Evolutionary conservation across 768 basidiomycete genomes (phyloP), one percentile per base, ranked within the genome.

Genomic region (Hygrophoropsis aurantiaca): DNA sequence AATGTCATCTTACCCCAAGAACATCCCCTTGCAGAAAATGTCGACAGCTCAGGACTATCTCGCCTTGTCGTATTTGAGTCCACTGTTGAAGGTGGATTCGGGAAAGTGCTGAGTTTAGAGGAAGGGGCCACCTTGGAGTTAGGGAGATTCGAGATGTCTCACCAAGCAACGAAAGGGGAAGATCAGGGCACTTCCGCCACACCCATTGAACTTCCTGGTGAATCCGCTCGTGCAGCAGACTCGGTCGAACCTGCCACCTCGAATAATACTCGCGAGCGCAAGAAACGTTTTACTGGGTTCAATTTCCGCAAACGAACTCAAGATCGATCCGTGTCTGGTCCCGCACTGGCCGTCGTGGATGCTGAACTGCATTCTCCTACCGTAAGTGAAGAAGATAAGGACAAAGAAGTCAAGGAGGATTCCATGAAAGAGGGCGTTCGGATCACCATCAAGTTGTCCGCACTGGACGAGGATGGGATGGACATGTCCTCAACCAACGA

Each of bases 31-130:
- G 66, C 70, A 39, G 68, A 67, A 50, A 68, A 65, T 52, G 64
- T 77, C 42, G 58, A 66, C 33, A 37, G 50, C 21, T 42, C 44
- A 7, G 67, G 66, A n/a, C 62, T 64, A 49, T 61, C 59, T 24
- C 51, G 50, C 13, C 46, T 67, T 40, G 57, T 66, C 9, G 59
- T 80, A 35, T 79, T 74, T 50, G 65, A 70, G 35, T 65, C 67
- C 11, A 74, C 85, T 36, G 80, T 85, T 10, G 82, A 88, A 1
- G 94, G 94, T 20, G 94, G 94, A 0, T 97, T 95, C 58, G 86
- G 81, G 3, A 82, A 80, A 55, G 52, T 74, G 5, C 80, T 95
- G 37, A 84, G 76, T 27, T 66, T 94, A 1, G 87, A 89, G 37
- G 82, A 91, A 43, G 87, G 84, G 9, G 86, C 88, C 8, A 76